These are phyloP conservation scores for Pyracantha coccinea DNA, from an alignment of 331 rosid genomes.

Conservation along the genomic window DNA sequence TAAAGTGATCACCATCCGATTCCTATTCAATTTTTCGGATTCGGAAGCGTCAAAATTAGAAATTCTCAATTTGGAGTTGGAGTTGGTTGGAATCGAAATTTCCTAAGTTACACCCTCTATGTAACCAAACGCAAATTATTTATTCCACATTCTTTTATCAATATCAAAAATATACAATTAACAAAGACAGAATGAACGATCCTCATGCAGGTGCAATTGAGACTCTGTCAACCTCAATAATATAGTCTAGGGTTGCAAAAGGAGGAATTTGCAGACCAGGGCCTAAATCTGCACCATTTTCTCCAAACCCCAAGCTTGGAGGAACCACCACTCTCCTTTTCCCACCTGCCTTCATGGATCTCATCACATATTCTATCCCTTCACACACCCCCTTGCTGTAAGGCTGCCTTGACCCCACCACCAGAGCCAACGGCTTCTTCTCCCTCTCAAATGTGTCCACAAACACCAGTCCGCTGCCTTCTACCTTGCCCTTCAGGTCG, in stretches of 20 bases:
- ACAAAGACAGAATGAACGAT: not conserved
- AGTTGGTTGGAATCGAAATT: no score
- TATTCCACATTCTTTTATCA: not conserved
- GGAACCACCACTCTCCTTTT: conserved; percentile 71
- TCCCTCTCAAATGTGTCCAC: conserved; percentile 72
- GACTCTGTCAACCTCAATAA: conserved; percentile 73
- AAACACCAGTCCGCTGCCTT: conserved; percentile 55
- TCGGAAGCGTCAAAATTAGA: no score
- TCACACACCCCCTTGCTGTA: conserved; percentile 88
- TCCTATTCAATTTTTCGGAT: no score
- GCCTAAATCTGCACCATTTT: conserved; percentile 81
- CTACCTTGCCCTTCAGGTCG: conserved; percentile 53
- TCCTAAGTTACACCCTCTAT: no score
- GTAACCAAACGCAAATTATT: no score
- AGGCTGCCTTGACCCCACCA: conserved; percentile 76
- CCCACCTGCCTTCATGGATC: conserved; percentile 81
- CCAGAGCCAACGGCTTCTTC: conserved; percentile 69
- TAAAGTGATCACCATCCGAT: no score
- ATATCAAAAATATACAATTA: not conserved
- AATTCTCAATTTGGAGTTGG: no score
- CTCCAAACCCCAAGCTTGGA: conserved; percentile 67
- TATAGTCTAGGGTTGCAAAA: conserved; percentile 63
- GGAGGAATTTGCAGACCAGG: conserved; percentile 70
- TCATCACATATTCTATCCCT: conserved; percentile 66
- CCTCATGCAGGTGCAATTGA: conserved; percentile 77